Base-by-base conservation (phyloP, 2,329 filamentous ascomycete species). In the Talaromyces sp. region DNA sequence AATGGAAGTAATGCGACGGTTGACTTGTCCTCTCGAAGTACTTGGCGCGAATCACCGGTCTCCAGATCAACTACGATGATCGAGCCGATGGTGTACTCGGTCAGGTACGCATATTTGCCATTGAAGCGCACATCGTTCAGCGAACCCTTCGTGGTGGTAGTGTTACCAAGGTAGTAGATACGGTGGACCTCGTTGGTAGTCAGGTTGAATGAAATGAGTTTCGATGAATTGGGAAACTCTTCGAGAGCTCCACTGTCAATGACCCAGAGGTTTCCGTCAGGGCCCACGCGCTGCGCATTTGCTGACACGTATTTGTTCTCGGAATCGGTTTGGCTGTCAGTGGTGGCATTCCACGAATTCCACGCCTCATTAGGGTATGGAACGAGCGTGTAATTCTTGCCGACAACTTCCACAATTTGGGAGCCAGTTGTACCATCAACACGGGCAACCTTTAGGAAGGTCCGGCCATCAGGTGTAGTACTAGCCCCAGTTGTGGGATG, bases 371-470 rank as follows among this genome's bases (percentile, higher is more conserved):
- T 42, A 4, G 40, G 40, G 17, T 42, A 42, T 27, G 24, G 24
- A 4, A 27, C 24, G 9, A 27, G 24, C 24, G 24, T 27, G 9
- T 27, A 27, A 9, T 27, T 27, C 24, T 35, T 44, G 42, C 47
- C 37, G 39, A 49, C 22, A 16, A 43, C 47, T 16, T 49, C 47
- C 3, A 42, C 47, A 43, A 49, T 35, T 33, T 49, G 47, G 20
- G 47, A 24, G 7, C 47, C 47, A 6, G 22, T 49, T 6, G 37
- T 43, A n/a, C 27, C 47, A 24, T 49, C 47, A n/a, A 50, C 40
- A n/a, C 39, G 48, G 19, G 48, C 37, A 24, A 50, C n/a, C 16
- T 37, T 50, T 11, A 50, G 32, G 33, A 50, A 50, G 2, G 20
- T 29, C 10, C 48, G 39, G 9, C 48, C 48, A 1, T 49, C 47